Percentiles rank a stretch among this genome's conserved stretches.
These are phyloP conservation scores for Apiospora phragmitis DNA, from an alignment of 2,329 filamentous ascomycete species.

Conservation along the genomic window DNA sequence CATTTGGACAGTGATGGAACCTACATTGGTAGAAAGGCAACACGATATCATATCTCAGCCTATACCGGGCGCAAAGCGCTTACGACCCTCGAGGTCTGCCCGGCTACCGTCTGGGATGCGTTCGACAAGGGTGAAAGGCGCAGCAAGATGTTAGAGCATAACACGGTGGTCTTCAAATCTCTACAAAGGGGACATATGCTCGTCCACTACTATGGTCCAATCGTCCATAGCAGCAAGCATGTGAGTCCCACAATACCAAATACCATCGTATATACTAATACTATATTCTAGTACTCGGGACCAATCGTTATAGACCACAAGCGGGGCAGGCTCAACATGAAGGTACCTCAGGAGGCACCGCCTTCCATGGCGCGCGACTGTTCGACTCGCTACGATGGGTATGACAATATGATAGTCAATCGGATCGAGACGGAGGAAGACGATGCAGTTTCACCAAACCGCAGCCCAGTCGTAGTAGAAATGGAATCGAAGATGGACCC, in stretches of 20 bases:
- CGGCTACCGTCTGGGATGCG: not conserved
- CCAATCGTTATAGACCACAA: not conserved
- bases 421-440: not conserved
- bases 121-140: not conserved
- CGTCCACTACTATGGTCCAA: not conserved
- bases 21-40: not conserved
- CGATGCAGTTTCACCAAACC: not conserved
- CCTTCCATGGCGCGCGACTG: not conserved
- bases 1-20: not conserved
- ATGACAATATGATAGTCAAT: not conserved
- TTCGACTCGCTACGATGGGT: not conserved
- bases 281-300: not conserved
- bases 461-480: no score
- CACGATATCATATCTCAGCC: accelerated
- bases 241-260: not conserved
- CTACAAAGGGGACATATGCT: not conserved
- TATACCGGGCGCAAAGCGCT: not conserved
- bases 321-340: not conserved
- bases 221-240: no score
- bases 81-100: not conserved
- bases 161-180: not conserved
- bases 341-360: no score
- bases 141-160: not conserved
- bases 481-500: no score
- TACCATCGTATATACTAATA: no score